phyloP scores from a whole-genome alignment of 495 filamentous ascomycete genomes.

The Daldinia caldariorum region DNA sequence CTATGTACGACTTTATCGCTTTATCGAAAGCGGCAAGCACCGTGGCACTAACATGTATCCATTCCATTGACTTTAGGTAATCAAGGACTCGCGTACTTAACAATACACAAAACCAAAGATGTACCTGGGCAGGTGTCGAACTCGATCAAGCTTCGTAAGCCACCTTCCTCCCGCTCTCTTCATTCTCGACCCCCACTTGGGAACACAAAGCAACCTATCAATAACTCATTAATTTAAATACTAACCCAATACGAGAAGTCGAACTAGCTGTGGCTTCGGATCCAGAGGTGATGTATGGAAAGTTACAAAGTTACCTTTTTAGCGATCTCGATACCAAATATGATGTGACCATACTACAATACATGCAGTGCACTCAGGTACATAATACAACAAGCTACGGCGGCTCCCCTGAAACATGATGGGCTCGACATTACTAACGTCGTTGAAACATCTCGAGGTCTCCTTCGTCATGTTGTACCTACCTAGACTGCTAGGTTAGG shows the following conservation, averaged over 20 bases:
- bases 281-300: constrained; percentile 7
- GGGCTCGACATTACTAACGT: constrained; percentile 33
- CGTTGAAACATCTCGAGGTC: constrained; percentile 36
- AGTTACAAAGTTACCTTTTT: neutral
- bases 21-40: constrained; percentile 8
- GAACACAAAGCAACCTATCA: constrained; percentile 7
- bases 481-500: no score
- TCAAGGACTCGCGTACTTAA: neutral
- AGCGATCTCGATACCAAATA: constrained; percentile 23
- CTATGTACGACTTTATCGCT: constrained; percentile 3
- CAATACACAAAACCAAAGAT: neutral
- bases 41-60: neutral
- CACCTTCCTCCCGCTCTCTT: neutral
- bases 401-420: constrained; percentile 35
- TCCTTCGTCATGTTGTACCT: constrained; percentile 20
- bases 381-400: constrained; percentile 17
- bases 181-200: neutral
- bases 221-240: constrained; percentile 23
- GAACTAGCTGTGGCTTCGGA: constrained; percentile 10
- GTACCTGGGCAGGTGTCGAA: no score
- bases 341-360: constrained; percentile 15
- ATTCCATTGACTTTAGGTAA: neutral
- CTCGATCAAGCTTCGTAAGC: constrained; percentile 19
- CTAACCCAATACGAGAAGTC: constrained; percentile 12
- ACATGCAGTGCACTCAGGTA: neutral